Evolutionary conservation across 2,329 filamentous ascomycete genomes (phyloP), one percentile per base, ranked within the genome.

Genomic region (Botrytis paeoniae): DNA sequence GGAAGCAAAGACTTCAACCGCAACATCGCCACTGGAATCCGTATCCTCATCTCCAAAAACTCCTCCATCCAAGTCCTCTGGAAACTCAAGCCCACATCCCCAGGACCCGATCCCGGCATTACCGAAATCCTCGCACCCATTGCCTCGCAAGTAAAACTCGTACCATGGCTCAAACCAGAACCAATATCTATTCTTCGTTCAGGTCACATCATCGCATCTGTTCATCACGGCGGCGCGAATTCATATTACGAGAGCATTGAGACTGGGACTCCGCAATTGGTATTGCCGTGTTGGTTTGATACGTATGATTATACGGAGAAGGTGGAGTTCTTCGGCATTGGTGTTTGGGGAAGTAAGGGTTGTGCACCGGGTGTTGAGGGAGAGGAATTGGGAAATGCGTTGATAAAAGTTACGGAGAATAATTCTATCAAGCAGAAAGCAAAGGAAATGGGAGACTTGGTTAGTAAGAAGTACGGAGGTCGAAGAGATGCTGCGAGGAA

Each of bases 241-340:
- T 82, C 79, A 18, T 86, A 82, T 72, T 81, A 84, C 48, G 85
- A 87, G 76, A 64, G 71, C 22, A 22, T 12, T 41, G 85, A 85
- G 7, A 80, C 81, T 16, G 85, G 85, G 3, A 79, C 85, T 6
- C 82, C 85, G 2, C 85, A 86, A 59, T 75, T 86, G 9, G 75
- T 86, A 9, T 79, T 87, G 1, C 85, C 86, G 0, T 74, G 82
- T 0, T 86, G 85, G 85, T 78, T 82, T 0, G 85, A 86, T 69
- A 81, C 82, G 0, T 85, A 85, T 71, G 84, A 85, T 66, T 85
- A 82, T 70, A 84, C 84, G 12, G 78, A 79, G 22, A 80, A 82
- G 3, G 83, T 82, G 0, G 84, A 86, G 75, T 82, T 80, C 68
- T 75, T 84, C 0, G 82, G 82, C 0, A 80, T 86, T 18, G 85